These are phyloP conservation scores for Basidiobolus meristosporus DNA, from an alignment of 371 early-diverging fungal species.

Conservation along the genomic window DNA sequence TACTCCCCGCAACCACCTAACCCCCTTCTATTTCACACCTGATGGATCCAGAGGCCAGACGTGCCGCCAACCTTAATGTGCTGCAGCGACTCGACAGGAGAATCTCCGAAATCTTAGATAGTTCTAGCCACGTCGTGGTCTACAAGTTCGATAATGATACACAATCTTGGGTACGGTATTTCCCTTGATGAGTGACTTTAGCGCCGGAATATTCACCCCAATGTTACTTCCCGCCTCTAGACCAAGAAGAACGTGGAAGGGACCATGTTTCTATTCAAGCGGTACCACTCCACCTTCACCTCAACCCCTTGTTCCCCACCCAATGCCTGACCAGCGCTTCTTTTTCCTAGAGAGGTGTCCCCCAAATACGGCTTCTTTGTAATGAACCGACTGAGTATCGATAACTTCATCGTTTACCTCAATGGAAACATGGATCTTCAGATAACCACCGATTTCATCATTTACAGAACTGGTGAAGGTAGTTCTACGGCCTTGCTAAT, in stretches of 20 bases:
- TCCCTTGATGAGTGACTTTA: neutral
- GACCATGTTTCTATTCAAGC: neutral
- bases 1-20: no score
- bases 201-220: neutral
- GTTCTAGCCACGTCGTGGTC: neutral
- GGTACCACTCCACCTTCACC: neutral
- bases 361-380: neutral
- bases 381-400: neutral
- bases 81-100: no score
- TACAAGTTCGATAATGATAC: neutral
- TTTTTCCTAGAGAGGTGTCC: neutral
- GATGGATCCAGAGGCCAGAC: no score
- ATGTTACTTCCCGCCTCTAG: neutral
- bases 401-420: neutral
- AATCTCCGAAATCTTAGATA: neutral
- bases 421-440: neutral
- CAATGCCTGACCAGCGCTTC: neutral
- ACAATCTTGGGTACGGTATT: neutral
- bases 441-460: neutral
- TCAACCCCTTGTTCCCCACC: neutral
- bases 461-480: neutral
- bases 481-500: no score
- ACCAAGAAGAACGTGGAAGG: slow-evolving; percentile 1
- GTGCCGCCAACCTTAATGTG: no score
- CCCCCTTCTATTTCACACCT: no score